Conservation (phyloP, 2,329 filamentous ascomycete species). For the Colletotrichum zoysiae region DNA sequence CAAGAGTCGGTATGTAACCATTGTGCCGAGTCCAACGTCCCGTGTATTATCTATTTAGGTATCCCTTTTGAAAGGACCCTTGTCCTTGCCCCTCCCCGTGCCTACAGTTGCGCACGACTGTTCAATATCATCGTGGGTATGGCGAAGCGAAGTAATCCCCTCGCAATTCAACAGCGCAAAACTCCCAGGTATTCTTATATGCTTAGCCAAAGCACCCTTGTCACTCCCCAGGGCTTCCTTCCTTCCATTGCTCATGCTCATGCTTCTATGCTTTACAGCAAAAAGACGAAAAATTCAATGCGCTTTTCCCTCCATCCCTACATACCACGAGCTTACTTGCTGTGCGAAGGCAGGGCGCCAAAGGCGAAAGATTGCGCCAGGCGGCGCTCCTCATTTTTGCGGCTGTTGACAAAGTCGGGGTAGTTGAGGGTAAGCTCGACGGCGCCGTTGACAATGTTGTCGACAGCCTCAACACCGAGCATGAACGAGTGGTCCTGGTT, state of each 20-base stretch:
- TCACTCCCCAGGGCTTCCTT: conserved; percentile 7
- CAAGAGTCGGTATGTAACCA: background rate
- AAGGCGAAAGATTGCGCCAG: conserved; percentile 64
- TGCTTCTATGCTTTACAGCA: conserved; percentile 32
- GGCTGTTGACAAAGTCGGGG: conserved; percentile 92
- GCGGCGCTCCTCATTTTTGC: conserved; percentile 75
- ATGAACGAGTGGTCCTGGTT: conserved; percentile 99
- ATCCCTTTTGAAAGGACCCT: conserved; percentile 12
- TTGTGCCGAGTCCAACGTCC: conserved; percentile 19
- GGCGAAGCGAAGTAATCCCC: conserved; percentile 26
- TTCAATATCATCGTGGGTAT: conserved; percentile 39
- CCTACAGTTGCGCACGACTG: conserved; percentile 35
- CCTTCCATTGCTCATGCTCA: conserved; percentile 25
- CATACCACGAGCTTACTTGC: conserved; percentile 46
- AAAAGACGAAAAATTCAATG: conserved; percentile 14
- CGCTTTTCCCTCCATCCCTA: background rate
- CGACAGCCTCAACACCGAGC: conserved; percentile 93
- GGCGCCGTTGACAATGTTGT: conserved; percentile 89
- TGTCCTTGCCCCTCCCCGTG: conserved; percentile 1
- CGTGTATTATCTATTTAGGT: conserved; percentile 29
- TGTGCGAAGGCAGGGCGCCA: conserved; percentile 50
- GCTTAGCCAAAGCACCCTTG: conserved; percentile 29
- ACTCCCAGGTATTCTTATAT: conserved; percentile 42
- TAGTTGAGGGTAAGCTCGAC: conserved; percentile 96
- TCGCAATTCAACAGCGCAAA: conserved; percentile 33